Base-by-base conservation (phyloP, 495 filamentous ascomycete species). In the Podospora tetraspora region DNA sequence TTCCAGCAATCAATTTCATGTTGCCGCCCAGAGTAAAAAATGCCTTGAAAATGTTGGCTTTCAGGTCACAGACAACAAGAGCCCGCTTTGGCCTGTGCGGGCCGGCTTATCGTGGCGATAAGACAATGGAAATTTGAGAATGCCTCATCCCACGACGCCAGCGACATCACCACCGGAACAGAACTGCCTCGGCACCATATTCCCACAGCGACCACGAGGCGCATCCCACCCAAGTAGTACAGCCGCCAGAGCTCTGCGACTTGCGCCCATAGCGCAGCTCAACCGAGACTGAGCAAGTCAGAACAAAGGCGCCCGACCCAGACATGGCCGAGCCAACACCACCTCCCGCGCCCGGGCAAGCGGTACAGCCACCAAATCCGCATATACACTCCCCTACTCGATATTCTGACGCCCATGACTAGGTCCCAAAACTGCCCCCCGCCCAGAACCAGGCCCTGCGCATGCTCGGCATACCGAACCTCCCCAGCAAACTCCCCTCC, bases 401-500 rank as follows among this genome's bases (percentile, higher is more conserved):
- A n/a, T 52, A 1, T 52, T 52, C 43, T 52, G 43, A 52, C 43
- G 19, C 43, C 43, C 16, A n/a, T 52, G 43, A 19, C 43, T 52
- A 52, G 43, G 19, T 52, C 75, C 83, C 61, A 52, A 84, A 84
- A 62, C 75, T 84, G 23, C 79, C 85, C 3, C 82, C 81, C 60
- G 84, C 82, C 57, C 81, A 82, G 3, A 93, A 93, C 77, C 90
- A 87, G 57, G 90, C 85, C 21, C 84, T 90, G 69, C 88, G 84
- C 72, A 91, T 92, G 86, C 87, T 93, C 80, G 92, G 92, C 77
- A 81, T 98, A 67, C 93, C 94, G 25, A 89, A 86, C 64, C 83
- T 96, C 68, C 88, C 90, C 19, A 84, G 90, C 72, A 93, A 90
- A 81, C 88, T 99, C 11, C 95, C 95, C 22, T 99, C 95, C 13